Evolutionary conservation across 495 filamentous ascomycete species (phyloP).

Genomic region (Diplogelasinospora grovesii): DNA sequence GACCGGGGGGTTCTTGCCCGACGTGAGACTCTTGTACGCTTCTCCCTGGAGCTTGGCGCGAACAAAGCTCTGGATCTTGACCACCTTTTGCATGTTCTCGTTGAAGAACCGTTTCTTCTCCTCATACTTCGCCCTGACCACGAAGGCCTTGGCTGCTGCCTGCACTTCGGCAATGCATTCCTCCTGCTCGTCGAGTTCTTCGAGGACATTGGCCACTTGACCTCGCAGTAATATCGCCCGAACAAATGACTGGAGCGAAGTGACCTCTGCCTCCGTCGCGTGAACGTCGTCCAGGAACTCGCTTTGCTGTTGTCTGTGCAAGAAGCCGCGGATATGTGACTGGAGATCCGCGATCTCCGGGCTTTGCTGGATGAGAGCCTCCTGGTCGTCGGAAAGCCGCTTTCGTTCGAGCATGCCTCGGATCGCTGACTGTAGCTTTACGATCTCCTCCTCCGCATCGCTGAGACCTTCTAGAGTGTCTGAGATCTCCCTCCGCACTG

Average conservation of each 20-base stretch:
- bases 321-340: slow-evolving; percentile 57
- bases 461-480: slow-evolving; percentile 36
- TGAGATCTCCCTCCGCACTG: slow-evolving; percentile 41
- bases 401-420: slow-evolving; percentile 49
- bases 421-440: slow-evolving; percentile 39
- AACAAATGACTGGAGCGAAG: slow-evolving; percentile 63
- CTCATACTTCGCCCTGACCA: slow-evolving; percentile 68
- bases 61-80: slow-evolving; percentile 97
- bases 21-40: slow-evolving; percentile 92
- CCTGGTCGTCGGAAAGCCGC: slow-evolving; percentile 41
- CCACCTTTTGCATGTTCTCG: slow-evolving; percentile 96
- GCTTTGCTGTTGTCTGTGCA: slow-evolving; percentile 46
- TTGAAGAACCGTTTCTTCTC: slow-evolving; percentile 84
- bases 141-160: slow-evolving; percentile 60
- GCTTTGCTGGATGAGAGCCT: slow-evolving; percentile 54
- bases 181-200: slow-evolving; percentile 75
- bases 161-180: slow-evolving; percentile 68
- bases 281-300: slow-evolving; percentile 51
- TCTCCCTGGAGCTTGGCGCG: slow-evolving; percentile 90
- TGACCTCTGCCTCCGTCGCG: slow-evolving; percentile 50
- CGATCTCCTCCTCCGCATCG: slow-evolving; percentile 33
- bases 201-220: slow-evolving; percentile 60
- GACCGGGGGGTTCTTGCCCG: slow-evolving; percentile 95
- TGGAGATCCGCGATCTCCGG: slow-evolving; percentile 60
- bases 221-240: slow-evolving; percentile 73